Conservation (phyloP, 2,329 filamentous ascomycete genomes). For the Uncinocarpus reesii region DNA sequence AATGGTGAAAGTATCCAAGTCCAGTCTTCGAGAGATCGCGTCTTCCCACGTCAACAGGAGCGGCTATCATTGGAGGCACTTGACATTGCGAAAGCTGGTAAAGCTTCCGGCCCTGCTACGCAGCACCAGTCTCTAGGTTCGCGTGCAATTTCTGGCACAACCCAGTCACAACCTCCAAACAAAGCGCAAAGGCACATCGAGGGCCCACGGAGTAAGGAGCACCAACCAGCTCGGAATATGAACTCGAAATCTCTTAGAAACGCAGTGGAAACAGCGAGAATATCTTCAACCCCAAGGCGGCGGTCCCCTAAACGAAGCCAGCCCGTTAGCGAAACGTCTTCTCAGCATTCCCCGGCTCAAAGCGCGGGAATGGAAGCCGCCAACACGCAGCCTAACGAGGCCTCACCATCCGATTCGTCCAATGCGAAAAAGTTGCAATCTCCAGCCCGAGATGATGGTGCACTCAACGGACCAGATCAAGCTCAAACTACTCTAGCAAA, state of each 20-base stretch:
- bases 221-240: background rate
- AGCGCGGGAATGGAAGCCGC: background rate
- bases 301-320: background rate
- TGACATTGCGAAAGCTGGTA: background rate
- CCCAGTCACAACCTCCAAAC: background rate
- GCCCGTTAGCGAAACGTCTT: background rate
- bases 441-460: background rate
- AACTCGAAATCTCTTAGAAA: background rate
- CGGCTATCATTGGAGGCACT: background rate
- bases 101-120: background rate
- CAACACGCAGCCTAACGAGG: background rate
- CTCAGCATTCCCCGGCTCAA: background rate
- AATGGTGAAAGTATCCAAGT: background rate
- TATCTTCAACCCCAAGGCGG: background rate
- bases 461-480: background rate
- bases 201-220: background rate
- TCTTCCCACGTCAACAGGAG: background rate
- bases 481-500: too few relatives aligned
- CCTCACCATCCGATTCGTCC: background rate
- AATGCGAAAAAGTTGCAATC: background rate
- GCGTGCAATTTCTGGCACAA: background rate
- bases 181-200: background rate
- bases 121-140: slow-evolving; percentile 3
- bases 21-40: background rate
- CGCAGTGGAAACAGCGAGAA: background rate